These are phyloP conservation scores for Penicillium paneum DNA, from an alignment of 2,329 filamentous ascomycete genomes.

Conservation along the genomic window DNA sequence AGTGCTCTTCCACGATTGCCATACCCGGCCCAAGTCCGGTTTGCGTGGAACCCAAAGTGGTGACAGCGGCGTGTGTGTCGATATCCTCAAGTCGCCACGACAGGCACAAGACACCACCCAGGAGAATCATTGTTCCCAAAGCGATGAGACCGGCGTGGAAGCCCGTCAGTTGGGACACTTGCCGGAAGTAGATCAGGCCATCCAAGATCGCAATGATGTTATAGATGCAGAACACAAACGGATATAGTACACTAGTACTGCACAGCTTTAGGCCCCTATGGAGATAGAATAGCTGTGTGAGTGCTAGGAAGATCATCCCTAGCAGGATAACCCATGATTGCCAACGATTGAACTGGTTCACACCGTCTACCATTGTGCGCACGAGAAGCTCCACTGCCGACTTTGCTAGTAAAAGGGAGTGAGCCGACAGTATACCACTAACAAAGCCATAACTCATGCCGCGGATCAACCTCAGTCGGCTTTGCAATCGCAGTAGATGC, in stretches of 20 bases:
- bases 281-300: conserved; percentile 91
- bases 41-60: conserved; percentile 52
- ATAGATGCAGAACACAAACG: conserved; percentile 96
- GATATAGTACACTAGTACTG: conserved; percentile 93
- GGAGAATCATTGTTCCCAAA: conserved; percentile 78
- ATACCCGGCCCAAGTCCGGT: conserved; percentile 78
- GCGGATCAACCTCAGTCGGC: conserved; percentile 69
- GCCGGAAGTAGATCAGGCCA: conserved; percentile 93
- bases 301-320: conserved; percentile 73
- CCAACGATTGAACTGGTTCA: conserved; percentile 94
- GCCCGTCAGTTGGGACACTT: conserved; percentile 73
- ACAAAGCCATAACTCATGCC: conserved; percentile 87
- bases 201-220: conserved; percentile 98
- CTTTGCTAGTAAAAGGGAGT: conserved; percentile 89
- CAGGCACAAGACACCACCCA: conserved; percentile 82
- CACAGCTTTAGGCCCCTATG: conserved; percentile 91
- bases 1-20: conserved; percentile 65
- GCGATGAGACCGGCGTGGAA: conserved; percentile 71
- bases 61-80: conserved; percentile 35
- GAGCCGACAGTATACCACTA: conserved; percentile 89
- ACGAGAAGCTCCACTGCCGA: conserved; percentile 94
- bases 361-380: conserved; percentile 74
- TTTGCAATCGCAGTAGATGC: conserved; percentile 43
- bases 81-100: conserved; percentile 85
- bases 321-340: conserved; percentile 90